These are phyloP conservation scores for Mucor lusitanicus DNA, from an alignment of 371 early-diverging fungal species.

Conservation along the genomic window DNA sequence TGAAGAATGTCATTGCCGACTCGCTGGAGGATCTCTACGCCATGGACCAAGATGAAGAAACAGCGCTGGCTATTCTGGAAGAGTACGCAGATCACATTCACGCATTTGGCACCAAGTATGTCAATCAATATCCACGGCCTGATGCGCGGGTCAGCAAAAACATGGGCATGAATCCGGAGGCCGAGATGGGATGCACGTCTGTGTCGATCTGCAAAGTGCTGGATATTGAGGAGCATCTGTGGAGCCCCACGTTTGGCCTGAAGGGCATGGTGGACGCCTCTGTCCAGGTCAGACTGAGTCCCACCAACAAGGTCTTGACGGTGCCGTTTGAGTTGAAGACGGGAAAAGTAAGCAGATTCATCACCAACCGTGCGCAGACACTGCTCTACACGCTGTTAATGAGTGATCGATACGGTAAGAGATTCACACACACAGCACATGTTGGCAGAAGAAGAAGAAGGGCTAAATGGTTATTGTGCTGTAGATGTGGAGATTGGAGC, in stretches of 20 bases:
- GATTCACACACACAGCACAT: neutral
- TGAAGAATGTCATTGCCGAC: constrained; percentile 45
- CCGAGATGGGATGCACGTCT: constrained; percentile 19
- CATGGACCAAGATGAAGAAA: constrained; percentile 60
- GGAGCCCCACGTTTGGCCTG: constrained; percentile 90
- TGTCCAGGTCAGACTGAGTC: constrained; percentile 50
- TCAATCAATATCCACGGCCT: constrained; percentile 15
- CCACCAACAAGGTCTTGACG: constrained; percentile 30
- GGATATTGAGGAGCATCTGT: constrained; percentile 91
- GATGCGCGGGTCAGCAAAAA: constrained; percentile 21
- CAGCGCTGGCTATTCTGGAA: constrained; percentile 42
- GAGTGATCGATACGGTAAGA: constrained; percentile 80
- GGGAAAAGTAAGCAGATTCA: constrained; percentile 56
- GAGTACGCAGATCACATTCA: constrained; percentile 40
- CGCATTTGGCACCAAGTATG: constrained; percentile 13
- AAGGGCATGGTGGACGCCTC: constrained; percentile 93
- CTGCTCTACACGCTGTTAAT: constrained; percentile 84
- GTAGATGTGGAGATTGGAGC: constrained; percentile 62
- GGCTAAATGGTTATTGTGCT: neutral
- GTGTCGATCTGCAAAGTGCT: constrained; percentile 70
- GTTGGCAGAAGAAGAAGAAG: too few relatives aligned
- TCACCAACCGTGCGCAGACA: constrained; percentile 86
- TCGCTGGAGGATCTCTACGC: constrained; percentile 67
- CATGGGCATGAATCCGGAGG: constrained; percentile 18
- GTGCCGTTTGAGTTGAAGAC: constrained; percentile 94